Conservation (phyloP, 2,329 filamentous ascomycete genomes). For the Diaporthe humulicola region DNA sequence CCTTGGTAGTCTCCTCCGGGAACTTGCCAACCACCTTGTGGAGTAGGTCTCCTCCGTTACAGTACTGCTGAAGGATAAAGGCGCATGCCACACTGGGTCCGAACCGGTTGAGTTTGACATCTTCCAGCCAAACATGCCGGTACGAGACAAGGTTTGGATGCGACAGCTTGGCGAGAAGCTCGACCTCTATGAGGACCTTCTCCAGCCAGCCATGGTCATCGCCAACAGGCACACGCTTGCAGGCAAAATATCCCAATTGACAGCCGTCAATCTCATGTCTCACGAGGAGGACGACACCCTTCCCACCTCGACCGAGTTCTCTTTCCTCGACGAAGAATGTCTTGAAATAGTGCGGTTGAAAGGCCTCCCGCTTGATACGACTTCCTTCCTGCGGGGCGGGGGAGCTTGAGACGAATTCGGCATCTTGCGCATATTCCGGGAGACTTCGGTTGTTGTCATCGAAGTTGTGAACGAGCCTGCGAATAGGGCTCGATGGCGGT, state of each 20-base stretch:
- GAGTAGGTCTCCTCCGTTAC: slow-evolving; percentile 92
- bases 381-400: slow-evolving; percentile 65
- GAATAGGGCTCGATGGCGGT: slow-evolving; percentile 65
- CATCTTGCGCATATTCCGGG: slow-evolving; percentile 47
- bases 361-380: slow-evolving; percentile 87
- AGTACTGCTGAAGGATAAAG: slow-evolving; percentile 98
- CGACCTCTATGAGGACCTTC: slow-evolving; percentile 93
- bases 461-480: slow-evolving; percentile 64
- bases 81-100: slow-evolving; percentile 93
- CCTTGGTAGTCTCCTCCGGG: slow-evolving; percentile 76
- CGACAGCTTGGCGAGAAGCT: slow-evolving; percentile 89
- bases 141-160: slow-evolving; percentile 98
- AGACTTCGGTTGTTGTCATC: slow-evolving; percentile 47
- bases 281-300: slow-evolving; percentile 95
- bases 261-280: slow-evolving; percentile 93
- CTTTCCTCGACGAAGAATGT: slow-evolving; percentile 92
- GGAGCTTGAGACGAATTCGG: slow-evolving; percentile 68
- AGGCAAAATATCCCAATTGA: slow-evolving; percentile 90
- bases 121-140: slow-evolving; percentile 96
- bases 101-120: slow-evolving; percentile 86
- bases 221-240: slow-evolving; percentile 95
- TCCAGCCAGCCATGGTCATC: slow-evolving; percentile 96
- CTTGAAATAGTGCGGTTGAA: slow-evolving; percentile 93
- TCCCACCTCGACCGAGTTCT: slow-evolving; percentile 89
- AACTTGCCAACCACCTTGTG: slow-evolving; percentile 83